phyloP scores from a whole-genome alignment of 2,329 filamentous ascomycete species.

The Hymenoscyphus linearis region DNA sequence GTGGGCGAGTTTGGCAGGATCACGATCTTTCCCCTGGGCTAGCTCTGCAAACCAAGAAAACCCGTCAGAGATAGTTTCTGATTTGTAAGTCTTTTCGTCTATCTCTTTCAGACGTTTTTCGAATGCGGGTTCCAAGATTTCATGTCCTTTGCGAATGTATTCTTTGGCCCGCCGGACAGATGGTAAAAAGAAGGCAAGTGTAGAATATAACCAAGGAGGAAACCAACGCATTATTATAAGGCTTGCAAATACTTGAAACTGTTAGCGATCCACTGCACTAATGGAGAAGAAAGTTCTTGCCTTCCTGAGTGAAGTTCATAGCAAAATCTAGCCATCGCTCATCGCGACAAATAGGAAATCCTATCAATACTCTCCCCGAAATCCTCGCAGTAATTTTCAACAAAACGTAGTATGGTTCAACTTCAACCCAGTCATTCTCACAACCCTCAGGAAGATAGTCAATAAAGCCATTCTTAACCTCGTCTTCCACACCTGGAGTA shows the following conservation, averaged over 20 bases:
- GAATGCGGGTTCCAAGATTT: no score
- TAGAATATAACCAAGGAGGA: background rate
- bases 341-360: background rate
- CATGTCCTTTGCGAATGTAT: no score
- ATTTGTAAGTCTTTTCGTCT: no score
- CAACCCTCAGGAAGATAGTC: background rate
- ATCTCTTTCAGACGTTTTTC: no score
- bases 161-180: background rate
- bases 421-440: background rate
- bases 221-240: slow-evolving; percentile 2
- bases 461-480: background rate
- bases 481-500: background rate
- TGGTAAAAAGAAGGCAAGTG: background rate
- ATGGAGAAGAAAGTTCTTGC: no score
- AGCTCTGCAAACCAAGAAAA: background rate
- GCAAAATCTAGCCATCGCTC: background rate
- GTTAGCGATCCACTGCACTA: no score
- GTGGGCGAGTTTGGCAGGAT: background rate
- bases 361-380: background rate
- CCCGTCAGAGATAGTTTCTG: background rate
- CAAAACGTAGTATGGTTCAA: background rate
- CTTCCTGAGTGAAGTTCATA: background rate
- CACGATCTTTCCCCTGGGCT: background rate
- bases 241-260: background rate
- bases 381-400: background rate